Evolutionary conservation across 768 basidiomycete genomes (phyloP), one percentile per base, ranked within the genome.

Genomic region (Tubosaeta brunneosetosa): DNA sequence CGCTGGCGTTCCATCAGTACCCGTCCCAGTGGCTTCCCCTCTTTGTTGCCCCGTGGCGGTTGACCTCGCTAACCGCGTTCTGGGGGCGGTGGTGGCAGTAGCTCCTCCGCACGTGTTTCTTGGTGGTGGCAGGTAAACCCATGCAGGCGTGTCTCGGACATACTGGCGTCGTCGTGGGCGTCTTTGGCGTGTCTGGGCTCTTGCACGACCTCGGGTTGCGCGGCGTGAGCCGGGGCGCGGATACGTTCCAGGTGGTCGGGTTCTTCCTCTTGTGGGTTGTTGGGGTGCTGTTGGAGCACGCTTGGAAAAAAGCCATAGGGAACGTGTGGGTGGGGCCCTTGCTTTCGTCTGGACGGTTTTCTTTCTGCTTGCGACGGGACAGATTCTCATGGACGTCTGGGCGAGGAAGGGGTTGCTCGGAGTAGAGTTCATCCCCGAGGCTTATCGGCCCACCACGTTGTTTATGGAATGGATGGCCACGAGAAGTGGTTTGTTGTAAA

Each of bases 61-160:
- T 81, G 0, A 80, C 79, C 3, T 86, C 84, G 4, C 66, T 88
- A n/a, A 64, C 70, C 34, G 76, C 82, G 22, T 80, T 84, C 51
- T 88, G 86, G 87, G 72, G 76, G 4, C 63, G 55, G 50, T 68
- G 77, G n/a, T 88, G 87, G 86, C 86, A 88, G 57, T 84, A 86
- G 58, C 53, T 81, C 6, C 83, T 86, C 60, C 76, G 85, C 10
- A 76, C 82, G 41, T 60, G 66, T 34, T 86, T 88, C 58, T 65
- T 84, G 38, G 66, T 63, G 12, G 55, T 81, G n/a, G 85, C 83
- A 12, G 70, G 70, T 10, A 70, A 68, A 31, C 79, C 80, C 0
- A 47, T 80, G 26, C 62, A 63, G 26, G 60, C 59, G 48, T 55
- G 80, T 5, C 59, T 80, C 26, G 84, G 85, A 22, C 75, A 75